Base-by-base conservation (phyloP, 805 yeast species). In the Wickerhamomyces mucosus region DNA sequence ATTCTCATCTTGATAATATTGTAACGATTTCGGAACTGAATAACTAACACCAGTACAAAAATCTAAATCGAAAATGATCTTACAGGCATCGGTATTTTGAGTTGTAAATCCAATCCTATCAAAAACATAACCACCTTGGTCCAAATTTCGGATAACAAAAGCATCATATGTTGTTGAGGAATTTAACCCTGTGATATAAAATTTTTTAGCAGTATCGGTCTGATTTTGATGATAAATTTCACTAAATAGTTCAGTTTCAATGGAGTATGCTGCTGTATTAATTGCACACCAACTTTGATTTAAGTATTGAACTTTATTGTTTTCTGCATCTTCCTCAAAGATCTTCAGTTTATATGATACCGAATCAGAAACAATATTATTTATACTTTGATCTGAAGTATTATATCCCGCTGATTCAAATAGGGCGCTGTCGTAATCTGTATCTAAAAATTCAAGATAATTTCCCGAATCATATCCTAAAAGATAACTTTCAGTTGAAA, bases 41-140 rank as follows among this genome's bases (percentile, higher is more conserved):
- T 88, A 89, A 1, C 95, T 92, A 16, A 89, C 94, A 28, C 72
- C 70, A 19, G 64, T 54, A 54, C 98, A 89, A 47, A 86, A 86
- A 3, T 71, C 75, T 37, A 89, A 61, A 36, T 73, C 80, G 50
- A 72, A 84, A 13, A 86, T 69, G 29, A 88, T 56, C 37, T 78
- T 72, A 52, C 98, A 89, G 2, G 50, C 17, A 53, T 54, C 53
- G 70, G 55, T 2, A 84, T 73, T 25, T 69, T 66, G 37, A 89
- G 82, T 22, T 54, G 52, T 26, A 78, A n/a, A n/a, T n/a, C n/a
- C 66, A 9, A 67, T 66, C 6, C 60, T 52, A 45, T 72, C 82
- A 0, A 82, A 63, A 4, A 74, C 65, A 6, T 94, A 94, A 5
- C 94, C 89, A 21, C 53, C 56, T 8, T 48, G 46, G 3, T 45